phyloP scores from a whole-genome alignment of 331 rosid genomes.

The Quercus lobata region DNA sequence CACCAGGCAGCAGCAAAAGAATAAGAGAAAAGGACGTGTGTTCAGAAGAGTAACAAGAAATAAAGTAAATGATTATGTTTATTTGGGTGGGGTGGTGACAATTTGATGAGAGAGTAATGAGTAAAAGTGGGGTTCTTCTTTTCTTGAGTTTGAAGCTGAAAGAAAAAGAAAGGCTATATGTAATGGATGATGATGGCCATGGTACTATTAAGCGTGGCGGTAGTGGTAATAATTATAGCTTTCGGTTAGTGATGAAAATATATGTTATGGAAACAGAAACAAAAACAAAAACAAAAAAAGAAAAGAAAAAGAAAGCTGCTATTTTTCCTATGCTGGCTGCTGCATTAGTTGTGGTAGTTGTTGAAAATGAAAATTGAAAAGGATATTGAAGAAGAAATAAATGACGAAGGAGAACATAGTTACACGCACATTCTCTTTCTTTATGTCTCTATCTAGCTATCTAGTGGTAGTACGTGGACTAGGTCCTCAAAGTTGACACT shows the following conservation, averaged over 20 bases:
- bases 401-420: neutral
- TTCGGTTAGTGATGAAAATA: neutral
- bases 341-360: neutral
- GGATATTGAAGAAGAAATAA: neutral
- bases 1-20: neutral
- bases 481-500: neutral
- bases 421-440: neutral
- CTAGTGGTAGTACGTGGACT: neutral
- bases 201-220: constrained; percentile 1
- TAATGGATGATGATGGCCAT: constrained; percentile 10
- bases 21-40: constrained; percentile 2
- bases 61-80: constrained; percentile 17
- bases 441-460: too few species aligned
- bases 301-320: neutral
- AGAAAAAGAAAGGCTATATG: constrained; percentile 12
- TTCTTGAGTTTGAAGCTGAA: constrained; percentile 13
- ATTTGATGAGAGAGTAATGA: constrained; percentile 16
- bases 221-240: neutral
- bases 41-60: constrained; percentile 36
- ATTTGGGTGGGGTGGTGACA: constrained; percentile 35
- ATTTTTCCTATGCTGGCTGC: neutral
- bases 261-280: neutral
- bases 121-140: constrained; percentile 16
- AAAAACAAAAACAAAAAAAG: neutral
- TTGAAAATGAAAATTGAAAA: neutral